phyloP scores from a whole-genome alignment of 2,329 filamentous ascomycete genomes.

The Calonectria henricotiae region DNA sequence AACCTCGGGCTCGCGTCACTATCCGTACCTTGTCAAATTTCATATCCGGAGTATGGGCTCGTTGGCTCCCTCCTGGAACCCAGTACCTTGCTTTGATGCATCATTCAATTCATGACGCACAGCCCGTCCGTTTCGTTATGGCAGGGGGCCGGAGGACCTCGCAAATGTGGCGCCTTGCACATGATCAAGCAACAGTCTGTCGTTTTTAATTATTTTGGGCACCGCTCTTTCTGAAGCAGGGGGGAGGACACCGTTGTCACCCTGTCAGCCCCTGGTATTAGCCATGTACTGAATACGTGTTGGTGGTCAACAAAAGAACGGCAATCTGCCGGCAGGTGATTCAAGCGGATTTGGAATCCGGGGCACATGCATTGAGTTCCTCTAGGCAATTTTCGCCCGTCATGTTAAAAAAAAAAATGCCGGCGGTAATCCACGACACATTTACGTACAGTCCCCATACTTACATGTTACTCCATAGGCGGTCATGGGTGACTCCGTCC shows the following conservation, averaged over 20 bases:
- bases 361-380: conserved; percentile 20
- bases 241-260: conserved; percentile 10
- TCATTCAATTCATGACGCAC: conserved; percentile 27
- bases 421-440: conserved; percentile 12
- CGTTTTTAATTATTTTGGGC: conserved; percentile 14
- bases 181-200: conserved; percentile 31
- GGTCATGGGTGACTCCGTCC: conserved; percentile 21
- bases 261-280: conserved; percentile 17
- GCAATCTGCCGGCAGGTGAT: conserved; percentile 21
- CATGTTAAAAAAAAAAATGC: background rate
- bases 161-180: conserved; percentile 24
- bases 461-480: conserved; percentile 24
- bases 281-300: background rate
- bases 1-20: conserved; percentile 9
- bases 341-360: conserved; percentile 23
- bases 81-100: conserved; percentile 21
- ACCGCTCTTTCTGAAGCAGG: conserved; percentile 21
- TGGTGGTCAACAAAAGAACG: conserved; percentile 14
- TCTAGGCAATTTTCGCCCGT: conserved; percentile 1
- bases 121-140: conserved; percentile 24
- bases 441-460: conserved; percentile 24
- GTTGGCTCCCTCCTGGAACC: conserved; percentile 17
- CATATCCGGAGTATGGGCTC: background rate
- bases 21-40: conserved; percentile 23
- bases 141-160: background rate